Conservation (phyloP, 2,329 filamentous ascomycete species). For the Xylaria sp. region DNA sequence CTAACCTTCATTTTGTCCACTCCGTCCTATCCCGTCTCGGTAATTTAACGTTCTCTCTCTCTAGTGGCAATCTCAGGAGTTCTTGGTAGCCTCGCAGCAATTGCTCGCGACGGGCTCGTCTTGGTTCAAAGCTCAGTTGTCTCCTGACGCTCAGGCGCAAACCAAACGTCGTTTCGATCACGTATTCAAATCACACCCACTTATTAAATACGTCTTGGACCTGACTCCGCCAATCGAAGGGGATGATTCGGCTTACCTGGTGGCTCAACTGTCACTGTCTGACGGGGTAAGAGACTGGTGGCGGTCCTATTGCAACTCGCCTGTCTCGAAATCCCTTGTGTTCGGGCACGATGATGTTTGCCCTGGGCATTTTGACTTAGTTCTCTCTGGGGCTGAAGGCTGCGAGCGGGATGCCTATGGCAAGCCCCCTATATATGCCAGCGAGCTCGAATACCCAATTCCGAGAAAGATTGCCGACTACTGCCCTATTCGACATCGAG, state of each 20-base stretch:
- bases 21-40: background rate
- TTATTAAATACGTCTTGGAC: slow-evolving; percentile 61
- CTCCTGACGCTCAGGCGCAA: slow-evolving; percentile 49
- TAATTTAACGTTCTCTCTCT: background rate
- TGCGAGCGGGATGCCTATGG: no score
- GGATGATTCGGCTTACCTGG: slow-evolving; percentile 64
- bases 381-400: slow-evolving; percentile 25
- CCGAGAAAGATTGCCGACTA: slow-evolving; percentile 59
- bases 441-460: slow-evolving; percentile 19
- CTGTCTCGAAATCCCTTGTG: slow-evolving; percentile 48
- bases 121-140: slow-evolving; percentile 54
- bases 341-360: slow-evolving; percentile 55
- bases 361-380: slow-evolving; percentile 14
- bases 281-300: slow-evolving; percentile 62
- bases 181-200: slow-evolving; percentile 31
- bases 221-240: slow-evolving; percentile 66
- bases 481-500: slow-evolving; percentile 66
- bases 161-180: slow-evolving; percentile 43
- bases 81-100: slow-evolving; percentile 54
- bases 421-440: slow-evolving; percentile 28
- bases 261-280: slow-evolving; percentile 64
- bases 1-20: background rate
- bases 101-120: slow-evolving; percentile 53
- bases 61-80: slow-evolving; percentile 42
- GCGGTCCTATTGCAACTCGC: slow-evolving; percentile 45